Evolutionary conservation across 768 basidiomycete genomes (phyloP).

Genomic region (Suillus alpinus): DNA sequence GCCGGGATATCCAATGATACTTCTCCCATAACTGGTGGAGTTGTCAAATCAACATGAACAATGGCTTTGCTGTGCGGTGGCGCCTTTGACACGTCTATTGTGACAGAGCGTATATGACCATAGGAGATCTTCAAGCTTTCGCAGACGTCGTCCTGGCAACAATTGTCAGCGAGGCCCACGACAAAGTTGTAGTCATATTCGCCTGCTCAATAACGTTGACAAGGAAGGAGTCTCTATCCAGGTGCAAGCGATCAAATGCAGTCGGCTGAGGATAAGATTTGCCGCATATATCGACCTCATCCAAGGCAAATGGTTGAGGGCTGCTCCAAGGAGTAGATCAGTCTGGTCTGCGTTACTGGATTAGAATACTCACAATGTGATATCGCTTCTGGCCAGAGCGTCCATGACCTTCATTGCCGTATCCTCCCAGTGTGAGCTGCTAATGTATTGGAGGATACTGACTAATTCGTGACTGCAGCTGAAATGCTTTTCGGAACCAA

Average conservation of each 20-base stretch:
- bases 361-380: constrained; percentile 43
- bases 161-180: constrained; percentile 5
- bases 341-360: constrained; percentile 4
- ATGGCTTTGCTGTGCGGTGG: constrained; percentile 15
- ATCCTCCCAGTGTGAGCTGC: constrained; percentile 51
- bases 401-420: constrained; percentile 47
- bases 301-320: constrained; percentile 56
- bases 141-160: constrained; percentile 41
- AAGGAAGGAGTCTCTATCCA: constrained; percentile 51
- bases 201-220: constrained; percentile 39
- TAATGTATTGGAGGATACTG: constrained; percentile 39
- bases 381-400: constrained; percentile 41
- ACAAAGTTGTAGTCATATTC: not conserved
- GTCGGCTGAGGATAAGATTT: constrained; percentile 33
- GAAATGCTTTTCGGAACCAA: constrained; percentile 38
- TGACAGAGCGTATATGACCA: constrained; percentile 25
- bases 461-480: constrained; percentile 38
- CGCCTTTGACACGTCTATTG: constrained; percentile 22
- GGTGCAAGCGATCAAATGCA: constrained; percentile 44
- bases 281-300: constrained; percentile 38
- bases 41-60: constrained; percentile 31
- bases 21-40: constrained; percentile 39
- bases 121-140: constrained; percentile 53
- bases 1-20: constrained; percentile 19
- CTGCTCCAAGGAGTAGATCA: constrained; percentile 28